Evolutionary conservation across 768 basidiomycete genomes (phyloP).

Genomic region (Termitomyces bulborhizus): DNA sequence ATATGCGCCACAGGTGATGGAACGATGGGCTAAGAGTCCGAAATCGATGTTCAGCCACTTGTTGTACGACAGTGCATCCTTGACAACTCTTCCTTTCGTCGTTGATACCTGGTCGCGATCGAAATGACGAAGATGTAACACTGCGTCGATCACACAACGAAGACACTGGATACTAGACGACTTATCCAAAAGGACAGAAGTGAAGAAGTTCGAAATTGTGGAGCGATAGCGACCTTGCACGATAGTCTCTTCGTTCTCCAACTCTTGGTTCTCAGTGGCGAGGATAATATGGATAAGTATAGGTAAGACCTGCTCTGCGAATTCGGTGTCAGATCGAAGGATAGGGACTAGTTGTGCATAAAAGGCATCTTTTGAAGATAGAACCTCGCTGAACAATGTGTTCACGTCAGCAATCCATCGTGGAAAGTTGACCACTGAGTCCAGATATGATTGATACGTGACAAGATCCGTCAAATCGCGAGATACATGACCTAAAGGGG

Average conservation of each 20-base stretch:
- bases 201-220: slow-evolving; percentile 52
- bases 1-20: slow-evolving; percentile 75
- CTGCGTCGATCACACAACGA: slow-evolving; percentile 61
- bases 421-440: slow-evolving; percentile 43
- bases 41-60: slow-evolving; percentile 82
- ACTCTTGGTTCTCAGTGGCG: slow-evolving; percentile 19
- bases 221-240: slow-evolving; percentile 21
- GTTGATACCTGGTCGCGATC: slow-evolving; percentile 24
- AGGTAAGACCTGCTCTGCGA: slow-evolving; percentile 68
- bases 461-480: slow-evolving; percentile 34
- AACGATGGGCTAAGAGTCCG: slow-evolving; percentile 61
- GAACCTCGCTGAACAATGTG: slow-evolving; percentile 47
- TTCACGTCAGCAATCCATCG: slow-evolving; percentile 61
- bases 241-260: slow-evolving; percentile 7
- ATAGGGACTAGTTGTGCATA: slow-evolving; percentile 65
- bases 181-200: slow-evolving; percentile 38
- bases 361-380: slow-evolving; percentile 52
- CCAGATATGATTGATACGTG: slow-evolving; percentile 24
- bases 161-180: slow-evolving; percentile 36
- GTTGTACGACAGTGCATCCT: slow-evolving; percentile 48
- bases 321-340: slow-evolving; percentile 42
- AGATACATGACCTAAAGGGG: slow-evolving; percentile 22
- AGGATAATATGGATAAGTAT: slow-evolving; percentile 70
- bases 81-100: not conserved
- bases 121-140: slow-evolving; percentile 78